Evolutionary conservation across 371 early-diverging fungal species (phyloP).

Genomic region (Mortierella sp.): DNA sequence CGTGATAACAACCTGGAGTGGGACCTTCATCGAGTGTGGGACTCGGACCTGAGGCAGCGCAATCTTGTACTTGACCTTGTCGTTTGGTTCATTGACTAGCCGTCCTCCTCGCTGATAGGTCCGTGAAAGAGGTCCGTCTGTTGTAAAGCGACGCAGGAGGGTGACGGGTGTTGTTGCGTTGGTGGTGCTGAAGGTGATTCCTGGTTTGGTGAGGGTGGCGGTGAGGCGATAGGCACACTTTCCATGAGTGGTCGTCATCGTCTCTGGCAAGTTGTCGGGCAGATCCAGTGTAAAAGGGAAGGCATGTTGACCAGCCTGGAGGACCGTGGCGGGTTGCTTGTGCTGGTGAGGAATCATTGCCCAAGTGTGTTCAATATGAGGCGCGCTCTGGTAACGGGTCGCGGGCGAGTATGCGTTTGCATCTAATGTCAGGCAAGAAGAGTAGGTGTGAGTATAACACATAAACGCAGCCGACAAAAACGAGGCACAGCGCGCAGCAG

Average conservation of each 20-base stretch:
- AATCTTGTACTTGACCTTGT: constrained; percentile 49
- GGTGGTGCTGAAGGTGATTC: constrained; percentile 41
- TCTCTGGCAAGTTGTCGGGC: constrained; percentile 58
- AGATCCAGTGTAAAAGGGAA: constrained; percentile 61
- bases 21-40: constrained; percentile 44
- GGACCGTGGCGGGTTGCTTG: constrained; percentile 41
- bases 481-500: background rate
- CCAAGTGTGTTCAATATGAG: constrained; percentile 56
- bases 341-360: constrained; percentile 46
- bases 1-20: constrained; percentile 49
- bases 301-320: constrained; percentile 60
- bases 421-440: background rate
- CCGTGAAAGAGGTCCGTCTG: constrained; percentile 23
- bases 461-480: no score
- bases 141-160: constrained; percentile 39
- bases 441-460: background rate
- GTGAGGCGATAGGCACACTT: constrained; percentile 51
- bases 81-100: constrained; percentile 21
- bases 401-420: constrained; percentile 46
- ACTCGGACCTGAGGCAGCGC: constrained; percentile 45
- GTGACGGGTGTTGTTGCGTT: constrained; percentile 42
- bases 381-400: constrained; percentile 42
- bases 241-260: constrained; percentile 58
- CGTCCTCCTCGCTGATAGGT: constrained; percentile 43
- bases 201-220: constrained; percentile 51